These are phyloP conservation scores for Clausena lansium DNA, from an alignment of 345 rosid genomes.

Conservation along the genomic window DNA sequence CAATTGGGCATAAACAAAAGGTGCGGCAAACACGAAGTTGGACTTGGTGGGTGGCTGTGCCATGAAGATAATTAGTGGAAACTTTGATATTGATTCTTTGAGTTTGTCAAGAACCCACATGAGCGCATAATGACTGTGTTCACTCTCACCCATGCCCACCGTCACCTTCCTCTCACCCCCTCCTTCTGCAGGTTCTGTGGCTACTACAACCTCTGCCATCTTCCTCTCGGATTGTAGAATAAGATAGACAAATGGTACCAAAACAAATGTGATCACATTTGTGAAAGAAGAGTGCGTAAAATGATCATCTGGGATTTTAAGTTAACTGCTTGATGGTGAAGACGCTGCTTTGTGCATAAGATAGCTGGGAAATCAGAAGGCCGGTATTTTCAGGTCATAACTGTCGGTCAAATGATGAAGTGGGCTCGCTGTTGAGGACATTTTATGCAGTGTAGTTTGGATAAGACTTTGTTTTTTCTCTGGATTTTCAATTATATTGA, in stretches of 20 bases:
- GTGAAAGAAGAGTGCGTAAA: background rate
- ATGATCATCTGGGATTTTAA: background rate
- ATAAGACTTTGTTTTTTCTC: background rate
- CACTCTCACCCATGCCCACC: constrained; percentile 53
- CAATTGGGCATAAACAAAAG: constrained; percentile 40
- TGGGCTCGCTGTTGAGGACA: background rate
- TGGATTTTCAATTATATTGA: background rate
- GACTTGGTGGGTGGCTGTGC: constrained; percentile 36
- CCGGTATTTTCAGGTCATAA: constrained; percentile 1
- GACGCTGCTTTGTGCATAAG: background rate
- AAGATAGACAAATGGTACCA: background rate
- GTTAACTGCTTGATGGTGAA: background rate
- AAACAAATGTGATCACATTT: background rate
- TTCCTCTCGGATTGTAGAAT: background rate
- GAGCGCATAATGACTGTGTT: constrained; percentile 48
- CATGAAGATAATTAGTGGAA: constrained; percentile 38
- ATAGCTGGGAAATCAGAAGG: constrained; percentile 11
- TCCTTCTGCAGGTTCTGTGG: constrained; percentile 10
- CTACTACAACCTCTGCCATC: constrained; percentile 10
- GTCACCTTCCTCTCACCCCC: constrained; percentile 34
- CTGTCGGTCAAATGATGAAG: constrained; percentile 15
- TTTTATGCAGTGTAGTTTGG: background rate
- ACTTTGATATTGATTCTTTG: constrained; percentile 27
- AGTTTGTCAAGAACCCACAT: constrained; percentile 48
- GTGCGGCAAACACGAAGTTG: constrained; percentile 23